Base-by-base conservation (phyloP, 1,284 basidiomycete genomes). In the Fomitopsis betulina region DNA sequence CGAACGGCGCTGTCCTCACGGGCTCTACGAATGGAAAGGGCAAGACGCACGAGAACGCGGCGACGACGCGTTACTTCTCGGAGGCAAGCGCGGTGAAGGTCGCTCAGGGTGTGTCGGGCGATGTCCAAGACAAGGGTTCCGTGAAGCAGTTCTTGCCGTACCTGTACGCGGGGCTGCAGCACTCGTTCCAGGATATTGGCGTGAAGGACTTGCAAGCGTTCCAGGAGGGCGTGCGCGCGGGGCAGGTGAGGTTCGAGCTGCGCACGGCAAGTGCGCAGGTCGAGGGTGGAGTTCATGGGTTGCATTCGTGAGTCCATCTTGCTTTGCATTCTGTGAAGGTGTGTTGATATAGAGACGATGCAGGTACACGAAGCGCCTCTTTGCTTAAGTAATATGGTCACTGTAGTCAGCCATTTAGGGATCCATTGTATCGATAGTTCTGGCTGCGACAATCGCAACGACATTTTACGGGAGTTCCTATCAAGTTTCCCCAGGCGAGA, bases 101-200 rank as follows among this genome's bases (percentile, higher is more conserved):
- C 55, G 96, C 96, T 5, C 94, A 97, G 75, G 96, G 96, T 62
- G 97, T 99, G 15, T 91, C 92, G 15, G 96, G 97, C 30, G 94
- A 98, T 65, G 96, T 99, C 15, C 92, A 94, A 73, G 96, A 99
- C 76, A 98, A 98, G 82, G 96, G 97, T 25, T 93, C 90, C 60
- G 84, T 98, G 63, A 89, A 87, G 76, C 87, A 89, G 58, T 98
- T 96, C 75, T 73, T 97, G 56, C 96, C 95, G 8, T 99, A 99
- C 75, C 79, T 99, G 47, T 84, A 94, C 70, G 87, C 89, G 21
- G 96, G 96, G 52, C 79, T 99, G 50, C 96, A 98, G 76, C 96
- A 99, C 76, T 96, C 93, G 65, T 78, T 98, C 63, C 96, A 99
- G 78, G 96, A 99, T 68, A 84, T 96, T 64, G 97, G 96, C 38